These are phyloP conservation scores for Coniochaeta hoffmannii DNA, from an alignment of 2,329 filamentous ascomycete species.

Conservation along the genomic window DNA sequence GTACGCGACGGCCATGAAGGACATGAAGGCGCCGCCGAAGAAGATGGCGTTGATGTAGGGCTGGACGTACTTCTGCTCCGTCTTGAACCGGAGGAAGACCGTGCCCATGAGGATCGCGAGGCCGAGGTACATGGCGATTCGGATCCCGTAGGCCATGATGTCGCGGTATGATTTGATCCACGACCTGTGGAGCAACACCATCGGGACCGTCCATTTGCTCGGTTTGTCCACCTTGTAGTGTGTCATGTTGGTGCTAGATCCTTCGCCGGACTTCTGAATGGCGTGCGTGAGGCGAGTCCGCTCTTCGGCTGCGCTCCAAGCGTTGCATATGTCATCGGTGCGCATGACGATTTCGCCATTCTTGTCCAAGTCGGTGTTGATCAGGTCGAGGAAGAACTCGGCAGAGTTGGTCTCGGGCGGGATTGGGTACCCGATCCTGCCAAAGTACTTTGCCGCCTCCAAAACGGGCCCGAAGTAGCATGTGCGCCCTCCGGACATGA, in stretches of 20 bases:
- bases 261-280: neutral
- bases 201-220: constrained; percentile 33
- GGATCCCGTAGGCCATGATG: constrained; percentile 75
- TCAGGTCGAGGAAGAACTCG: constrained; percentile 70
- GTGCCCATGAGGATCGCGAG: constrained; percentile 84
- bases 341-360: constrained; percentile 13
- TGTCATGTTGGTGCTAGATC: neutral
- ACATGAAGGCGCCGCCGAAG: constrained; percentile 69
- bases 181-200: constrained; percentile 66
- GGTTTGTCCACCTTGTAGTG: constrained; percentile 3
- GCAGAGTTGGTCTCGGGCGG: constrained; percentile 70
- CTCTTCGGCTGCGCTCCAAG: neutral
- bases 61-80: constrained; percentile 66
- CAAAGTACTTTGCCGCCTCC: constrained; percentile 55
- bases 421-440: constrained; percentile 50
- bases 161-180: constrained; percentile 83
- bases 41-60: constrained; percentile 78
- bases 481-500: constrained; percentile 63
- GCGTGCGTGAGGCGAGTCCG: neutral
- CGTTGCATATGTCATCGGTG: neutral
- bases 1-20: constrained; percentile 78
- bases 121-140: constrained; percentile 69
- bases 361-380: constrained; percentile 66
- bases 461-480: constrained; percentile 64
- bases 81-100: constrained; percentile 67